phyloP scores from a whole-genome alignment of 495 filamentous ascomycete genomes.

The Penicillium maclennaniae region DNA sequence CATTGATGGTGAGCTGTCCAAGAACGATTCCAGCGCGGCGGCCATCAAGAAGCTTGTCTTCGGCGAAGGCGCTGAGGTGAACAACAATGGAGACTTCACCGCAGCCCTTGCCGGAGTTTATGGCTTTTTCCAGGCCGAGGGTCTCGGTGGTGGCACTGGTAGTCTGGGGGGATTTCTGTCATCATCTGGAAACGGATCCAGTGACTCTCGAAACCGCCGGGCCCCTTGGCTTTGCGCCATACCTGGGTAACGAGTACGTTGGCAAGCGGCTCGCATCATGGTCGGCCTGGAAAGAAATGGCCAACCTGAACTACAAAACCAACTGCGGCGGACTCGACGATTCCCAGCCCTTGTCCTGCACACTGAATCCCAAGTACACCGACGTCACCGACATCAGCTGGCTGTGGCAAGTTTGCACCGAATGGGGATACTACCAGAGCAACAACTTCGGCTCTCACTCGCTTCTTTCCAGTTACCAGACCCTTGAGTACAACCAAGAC shows the following conservation, averaged over 20 bases:
- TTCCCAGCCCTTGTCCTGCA: slow-evolving; percentile 29
- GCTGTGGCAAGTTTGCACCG: slow-evolving; percentile 60
- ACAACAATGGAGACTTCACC: slow-evolving; percentile 49
- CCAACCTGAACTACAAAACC: slow-evolving; percentile 41
- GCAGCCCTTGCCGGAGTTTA: slow-evolving; percentile 40
- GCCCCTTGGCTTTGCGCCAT: slow-evolving; percentile 36
- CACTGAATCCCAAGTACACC: slow-evolving; percentile 31
- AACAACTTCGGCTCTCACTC: slow-evolving; percentile 48
- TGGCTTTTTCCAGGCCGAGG: slow-evolving; percentile 45
- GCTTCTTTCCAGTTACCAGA: slow-evolving; percentile 50
- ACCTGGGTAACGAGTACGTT: slow-evolving; percentile 37
- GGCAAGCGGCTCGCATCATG: slow-evolving; percentile 47
- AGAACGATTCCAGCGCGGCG: slow-evolving; percentile 27
- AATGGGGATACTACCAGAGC: slow-evolving; percentile 55
- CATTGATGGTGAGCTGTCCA: slow-evolving; percentile 45
- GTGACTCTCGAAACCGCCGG: slow-evolving; percentile 21
- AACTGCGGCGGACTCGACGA: slow-evolving; percentile 39
- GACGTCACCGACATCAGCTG: slow-evolving; percentile 46
- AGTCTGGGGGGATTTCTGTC: slow-evolving; percentile 45
- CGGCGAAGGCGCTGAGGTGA: slow-evolving; percentile 44
- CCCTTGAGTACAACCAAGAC: slow-evolving; percentile 46
- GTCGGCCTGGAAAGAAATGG: slow-evolving; percentile 35
- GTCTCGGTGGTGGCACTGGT: slow-evolving; percentile 37
- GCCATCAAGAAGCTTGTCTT: slow-evolving; percentile 50
- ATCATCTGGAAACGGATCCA: slow-evolving; percentile 40